Percentiles rank a stretch among this genome's conserved stretches.
These are phyloP conservation scores for Venturia pyrina DNA, from an alignment of 2,329 filamentous ascomycete genomes.

Conservation along the genomic window DNA sequence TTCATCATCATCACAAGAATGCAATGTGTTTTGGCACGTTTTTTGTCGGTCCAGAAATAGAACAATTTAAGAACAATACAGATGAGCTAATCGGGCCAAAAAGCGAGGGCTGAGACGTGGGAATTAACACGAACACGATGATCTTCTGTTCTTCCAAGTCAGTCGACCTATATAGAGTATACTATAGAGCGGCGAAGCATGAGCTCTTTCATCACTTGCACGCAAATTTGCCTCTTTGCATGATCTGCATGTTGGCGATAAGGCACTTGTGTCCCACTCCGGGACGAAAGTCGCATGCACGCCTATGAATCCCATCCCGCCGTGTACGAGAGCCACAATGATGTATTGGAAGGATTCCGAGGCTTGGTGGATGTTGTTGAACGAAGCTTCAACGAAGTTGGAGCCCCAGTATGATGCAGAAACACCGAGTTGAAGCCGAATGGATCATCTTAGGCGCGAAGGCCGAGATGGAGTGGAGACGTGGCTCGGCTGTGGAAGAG, in stretches of 20 bases:
- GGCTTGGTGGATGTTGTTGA: not conserved
- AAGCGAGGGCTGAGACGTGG: not conserved
- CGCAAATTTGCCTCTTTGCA: not conserved
- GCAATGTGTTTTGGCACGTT: too few relatives aligned
- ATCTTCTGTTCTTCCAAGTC: not conserved
- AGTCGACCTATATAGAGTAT: not conserved
- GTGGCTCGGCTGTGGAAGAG: too few relatives aligned
- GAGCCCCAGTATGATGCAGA: not conserved
- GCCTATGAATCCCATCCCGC: not conserved
- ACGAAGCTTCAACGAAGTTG: not conserved
- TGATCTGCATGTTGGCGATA: not conserved
- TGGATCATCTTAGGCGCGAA: not conserved
- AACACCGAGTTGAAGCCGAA: not conserved
- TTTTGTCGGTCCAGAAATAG: too few relatives aligned
- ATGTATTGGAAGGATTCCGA: not conserved
- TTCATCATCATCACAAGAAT: too few relatives aligned
- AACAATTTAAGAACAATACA: too few relatives aligned
- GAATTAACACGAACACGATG: not conserved
- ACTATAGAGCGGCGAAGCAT: not conserved
- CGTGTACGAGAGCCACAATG: not conserved
- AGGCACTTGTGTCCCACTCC: not conserved
- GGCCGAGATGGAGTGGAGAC: not conserved
- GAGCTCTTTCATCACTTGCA: not conserved
- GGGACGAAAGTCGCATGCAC: not conserved
- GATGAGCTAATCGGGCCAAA: not conserved